phyloP scores from a whole-genome alignment of 169 alveolate genomes.

The Plasmodium blacklocki region DNA sequence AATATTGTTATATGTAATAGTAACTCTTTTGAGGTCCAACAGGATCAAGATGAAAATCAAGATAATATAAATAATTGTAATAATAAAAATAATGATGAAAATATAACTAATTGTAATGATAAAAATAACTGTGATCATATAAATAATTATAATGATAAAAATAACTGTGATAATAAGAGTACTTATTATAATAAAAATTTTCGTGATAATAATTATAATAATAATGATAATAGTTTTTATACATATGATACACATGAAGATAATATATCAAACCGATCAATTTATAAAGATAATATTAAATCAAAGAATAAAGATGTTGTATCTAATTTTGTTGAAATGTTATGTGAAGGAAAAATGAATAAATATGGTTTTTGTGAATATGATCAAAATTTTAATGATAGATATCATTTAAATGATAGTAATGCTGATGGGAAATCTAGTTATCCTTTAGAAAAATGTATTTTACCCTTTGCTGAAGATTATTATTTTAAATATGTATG shows the following conservation, averaged over 20 bases:
- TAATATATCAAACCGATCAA: neutral
- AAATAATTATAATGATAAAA: constrained; percentile 5
- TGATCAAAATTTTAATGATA: constrained; percentile 70
- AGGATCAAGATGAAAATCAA: constrained; percentile 7
- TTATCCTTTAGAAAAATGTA: constrained; percentile 37
- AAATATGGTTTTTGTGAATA: constrained; percentile 72
- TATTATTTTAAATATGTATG: constrained; percentile 44
- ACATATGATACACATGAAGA: neutral
- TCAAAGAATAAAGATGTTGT: constrained; percentile 39
- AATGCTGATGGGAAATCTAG: constrained; percentile 36
- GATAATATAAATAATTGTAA: neutral
- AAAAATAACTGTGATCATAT: neutral
- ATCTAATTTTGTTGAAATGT: constrained; percentile 70
- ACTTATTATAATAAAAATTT: constrained; percentile 7
- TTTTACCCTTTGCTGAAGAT: constrained; percentile 58
- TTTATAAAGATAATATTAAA: constrained; percentile 7
- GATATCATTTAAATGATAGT: constrained; percentile 47
- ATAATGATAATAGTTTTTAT: neutral
- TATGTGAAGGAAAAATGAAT: constrained; percentile 70
- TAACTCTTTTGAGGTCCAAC: constrained; percentile 4
- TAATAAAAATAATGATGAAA: neutral
- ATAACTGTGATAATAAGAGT: constrained; percentile 1
- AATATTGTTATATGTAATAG: constrained; percentile 54
- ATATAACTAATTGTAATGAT: neutral
- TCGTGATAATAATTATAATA: constrained; percentile 5